A percentile compares a stretch with the other conserved stretches of the same genome.
These are phyloP conservation scores for Sporothrix phasma DNA, from an alignment of 2,329 filamentous ascomycete species.

Conservation along the genomic window DNA sequence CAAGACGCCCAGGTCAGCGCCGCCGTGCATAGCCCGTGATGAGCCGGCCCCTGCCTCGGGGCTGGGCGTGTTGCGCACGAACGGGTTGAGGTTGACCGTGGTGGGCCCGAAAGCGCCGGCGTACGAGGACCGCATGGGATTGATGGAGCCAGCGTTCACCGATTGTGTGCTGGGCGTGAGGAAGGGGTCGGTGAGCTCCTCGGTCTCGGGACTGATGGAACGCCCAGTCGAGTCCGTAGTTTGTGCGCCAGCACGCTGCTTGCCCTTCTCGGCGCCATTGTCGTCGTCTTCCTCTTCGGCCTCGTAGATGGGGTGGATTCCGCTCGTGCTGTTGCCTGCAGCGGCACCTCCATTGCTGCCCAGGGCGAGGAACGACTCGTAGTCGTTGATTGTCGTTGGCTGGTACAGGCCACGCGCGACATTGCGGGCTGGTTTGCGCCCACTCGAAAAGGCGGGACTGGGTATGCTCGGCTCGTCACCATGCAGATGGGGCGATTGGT, in stretches of 20 bases:
- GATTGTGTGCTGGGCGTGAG: conserved; percentile 12
- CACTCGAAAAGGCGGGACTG: conserved; percentile 6
- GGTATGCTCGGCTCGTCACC: neutral
- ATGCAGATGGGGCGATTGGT: conserved; percentile 2
- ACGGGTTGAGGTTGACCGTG: conserved; percentile 18
- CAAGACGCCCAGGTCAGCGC: neutral
- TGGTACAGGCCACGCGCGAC: conserved; percentile 30
- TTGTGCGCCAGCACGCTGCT: conserved; percentile 4
- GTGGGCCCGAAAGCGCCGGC: conserved; percentile 4
- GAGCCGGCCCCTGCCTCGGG: conserved; percentile 27
- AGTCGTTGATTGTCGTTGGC: conserved; percentile 24
- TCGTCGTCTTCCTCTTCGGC: conserved; percentile 44
- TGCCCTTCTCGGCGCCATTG: conserved; percentile 19
- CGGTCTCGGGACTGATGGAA: conserved; percentile 22
- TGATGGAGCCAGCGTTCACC: conserved; percentile 2
- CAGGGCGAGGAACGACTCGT: conserved; percentile 22
- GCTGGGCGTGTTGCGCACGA: conserved; percentile 28
- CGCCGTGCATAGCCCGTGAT: neutral
- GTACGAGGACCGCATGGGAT: conserved; percentile 12
- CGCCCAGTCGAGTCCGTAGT: neutral
- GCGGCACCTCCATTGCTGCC: conserved; percentile 2
- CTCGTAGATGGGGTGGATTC: conserved; percentile 50
- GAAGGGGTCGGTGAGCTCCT: conserved; percentile 14
- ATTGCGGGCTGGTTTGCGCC: conserved; percentile 24
- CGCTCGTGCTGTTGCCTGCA: conserved; percentile 25